Evolutionary conservation across 805 yeast species (phyloP), one percentile per base, ranked within the genome.

Genomic region (Candida boleticola): DNA sequence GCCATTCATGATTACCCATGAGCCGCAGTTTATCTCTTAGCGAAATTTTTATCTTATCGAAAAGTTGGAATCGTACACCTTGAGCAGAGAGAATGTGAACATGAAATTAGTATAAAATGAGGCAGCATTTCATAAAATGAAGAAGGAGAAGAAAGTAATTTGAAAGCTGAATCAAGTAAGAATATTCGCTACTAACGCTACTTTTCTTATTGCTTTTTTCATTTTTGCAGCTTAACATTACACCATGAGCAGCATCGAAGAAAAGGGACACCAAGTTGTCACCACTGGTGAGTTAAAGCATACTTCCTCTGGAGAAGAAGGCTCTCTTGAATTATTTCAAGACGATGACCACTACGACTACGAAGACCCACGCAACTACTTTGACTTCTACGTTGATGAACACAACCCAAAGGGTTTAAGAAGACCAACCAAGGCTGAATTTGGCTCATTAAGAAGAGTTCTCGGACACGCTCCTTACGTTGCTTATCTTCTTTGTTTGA

Each of bases 401-500:
- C 49, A 43, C 44, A 66, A 66, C 45, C 71, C 72, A 5, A 54
- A 44, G 38, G 72, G 72, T n/a, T 61, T 64, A 44, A 55, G 72
- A 44, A 40, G 46, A 18, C 70, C 71, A 9, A 61, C 69, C n/a
- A 40, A 44, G 4, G 45, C 41, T 5, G 72, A 66, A 41, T 29
- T 50, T 1, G 34, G 22, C 3, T 46, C 58, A 18, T 55, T 66
- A 25, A 56, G 70, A 50, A 61, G 65, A 44, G 52, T 68, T 9
- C 54, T 69, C 17, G 84, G 82, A 29, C 55, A 64, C 23, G 75
- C 80, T 39, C 76, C 80, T 11, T 64, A 63, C 42, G 66, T 70
- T 23, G 61, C 74, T 29, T 79, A 78, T 61, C 61, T 79, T 41
- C 73, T 82, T 44, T 79, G 61, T 61, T 52, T 68, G 60, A 54